Base-by-base conservation (phyloP, 495 filamentous ascomycete species). In the Penicillium alfredii region DNA sequence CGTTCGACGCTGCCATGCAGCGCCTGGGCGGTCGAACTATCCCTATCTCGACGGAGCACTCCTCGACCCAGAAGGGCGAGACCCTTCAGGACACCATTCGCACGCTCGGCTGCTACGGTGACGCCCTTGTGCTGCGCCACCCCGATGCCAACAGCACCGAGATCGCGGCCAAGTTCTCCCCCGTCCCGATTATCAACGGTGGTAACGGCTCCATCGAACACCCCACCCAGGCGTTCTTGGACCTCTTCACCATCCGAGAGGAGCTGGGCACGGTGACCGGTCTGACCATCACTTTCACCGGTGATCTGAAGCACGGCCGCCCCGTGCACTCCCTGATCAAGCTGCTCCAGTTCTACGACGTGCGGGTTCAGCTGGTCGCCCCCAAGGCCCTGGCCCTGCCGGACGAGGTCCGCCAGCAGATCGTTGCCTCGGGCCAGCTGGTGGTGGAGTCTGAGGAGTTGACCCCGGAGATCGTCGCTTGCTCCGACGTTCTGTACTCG, bases 1-100 rank as follows among this genome's bases (percentile, higher is more conserved):
- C 92, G 15, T 98, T 98, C 51, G 93, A 98, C 52, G 81, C 89
- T 18, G 93, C 92, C 24, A 98, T 98, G 92, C 89, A 96, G 71
- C 82, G 93, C 9, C 80, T 98, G 6, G 92, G 92, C 26, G 92
- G 92, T 16, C 73, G 81, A 15, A 86, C 80, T 17, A 72, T 97
- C 32, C 68, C 79, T 42, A 82, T 96, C 52, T 70, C 80, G 4
- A 87, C 86, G 2, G 73, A 80, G 19, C 75, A 83, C 50, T 95
- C 89, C 7, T 90, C 84, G 1, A 84, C 84, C 11, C 73, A 86
- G 58, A 98, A 97, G 72, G 92, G 93, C 32, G 92, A 98, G 64
- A 79, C 81, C 6, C 77, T 98, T 6, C 84, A 93, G 53, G 92
- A 98, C 46, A 94, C 86, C 14, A 76, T 98, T 43, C 83, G 92